Evolutionary conservation across 2,329 filamentous ascomycete genomes (phyloP), one percentile per base, ranked within the genome.

Genomic region (Ilyonectria destructans): DNA sequence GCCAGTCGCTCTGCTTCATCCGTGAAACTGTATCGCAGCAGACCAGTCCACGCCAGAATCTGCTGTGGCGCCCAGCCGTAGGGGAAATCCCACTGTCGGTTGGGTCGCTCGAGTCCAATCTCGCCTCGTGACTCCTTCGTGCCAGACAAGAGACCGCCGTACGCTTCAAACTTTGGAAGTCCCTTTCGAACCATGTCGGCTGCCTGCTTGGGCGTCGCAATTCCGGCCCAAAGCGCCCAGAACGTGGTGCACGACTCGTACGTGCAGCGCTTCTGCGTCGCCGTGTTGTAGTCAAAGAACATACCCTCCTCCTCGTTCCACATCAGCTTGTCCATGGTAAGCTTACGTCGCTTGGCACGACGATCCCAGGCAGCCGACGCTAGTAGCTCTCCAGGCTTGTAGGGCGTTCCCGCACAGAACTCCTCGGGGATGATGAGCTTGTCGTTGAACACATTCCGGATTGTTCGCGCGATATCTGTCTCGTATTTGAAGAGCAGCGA

Each of bases 41-140:
- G 85, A 3, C 95, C 96, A 1, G 94, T 95, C 96, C 96, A 99
- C 1, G 96, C 96, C 48, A 99, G 89, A 84, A 99, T 98, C 85
- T 99, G 96, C 85, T 99, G 96, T 35, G 96, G 96, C 62, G 96
- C 96, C 96, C 96, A 99, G 67, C 96, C 96, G 79, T 96, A 98
- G 0, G 96, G 96, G 80, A 95, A 98, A 80, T 99, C 96, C 96
- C 96, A 99, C 80, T 99, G 96, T 74, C 96, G 91, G 81, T 98
- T 98, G 8, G 96, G 96, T 55, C 96, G 89, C 74, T 95, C 90
- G 45, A 98, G 82, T 13, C 93, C 91, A 69, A 97, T 85, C 35
- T 87, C 85, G 46, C 96, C 96, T 51, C 96, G 93, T 62, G 94
- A 97, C 81, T 95, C 90, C 79, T 97, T 91, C 0, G 96, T 97